Conservation (phyloP, 176 grass and related monocot genomes). For the Ananas comosus region DNA sequence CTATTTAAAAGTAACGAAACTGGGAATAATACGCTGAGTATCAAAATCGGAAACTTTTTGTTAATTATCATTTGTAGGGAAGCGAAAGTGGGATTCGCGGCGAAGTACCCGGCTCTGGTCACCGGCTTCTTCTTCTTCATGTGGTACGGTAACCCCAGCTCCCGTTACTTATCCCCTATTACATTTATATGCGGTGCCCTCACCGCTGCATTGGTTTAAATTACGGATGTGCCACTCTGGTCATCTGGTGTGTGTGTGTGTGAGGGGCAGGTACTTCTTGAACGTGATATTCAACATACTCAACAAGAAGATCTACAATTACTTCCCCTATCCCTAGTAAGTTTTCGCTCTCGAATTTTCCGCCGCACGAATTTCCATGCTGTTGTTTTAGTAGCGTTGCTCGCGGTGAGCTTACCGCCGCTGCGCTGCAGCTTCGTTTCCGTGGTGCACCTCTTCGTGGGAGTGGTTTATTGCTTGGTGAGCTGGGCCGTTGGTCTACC, state of each 20-base stretch:
- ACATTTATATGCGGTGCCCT: not conserved
- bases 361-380: not conserved
- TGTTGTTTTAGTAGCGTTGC: not conserved
- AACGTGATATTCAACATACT: conserved; percentile 99
- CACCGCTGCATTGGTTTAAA: conserved; percentile 4
- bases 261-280: conserved; percentile 72
- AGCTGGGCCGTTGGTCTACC: conserved; percentile 83
- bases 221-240: conserved; percentile 3
- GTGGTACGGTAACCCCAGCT: conserved; percentile 40
- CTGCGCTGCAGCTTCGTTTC: conserved; percentile 68
- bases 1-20: too few relatives aligned
- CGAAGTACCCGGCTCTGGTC: conserved; percentile 67
- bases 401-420: conserved; percentile 5
- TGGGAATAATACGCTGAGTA: too few relatives aligned
- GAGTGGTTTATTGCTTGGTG: conserved; percentile 61
- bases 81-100: conserved; percentile 37
- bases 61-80: conserved; percentile 33
- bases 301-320: conserved; percentile 99
- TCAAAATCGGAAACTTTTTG: not conserved
- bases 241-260: not conserved
- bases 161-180: not conserved
- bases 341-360: conserved; percentile 1
- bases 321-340: conserved; percentile 99
- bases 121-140: conserved; percentile 99
- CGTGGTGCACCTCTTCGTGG: conserved; percentile 67